Base-by-base conservation (phyloP, 2,329 filamentous ascomycete genomes). In the Claviceps pazoutovae region DNA sequence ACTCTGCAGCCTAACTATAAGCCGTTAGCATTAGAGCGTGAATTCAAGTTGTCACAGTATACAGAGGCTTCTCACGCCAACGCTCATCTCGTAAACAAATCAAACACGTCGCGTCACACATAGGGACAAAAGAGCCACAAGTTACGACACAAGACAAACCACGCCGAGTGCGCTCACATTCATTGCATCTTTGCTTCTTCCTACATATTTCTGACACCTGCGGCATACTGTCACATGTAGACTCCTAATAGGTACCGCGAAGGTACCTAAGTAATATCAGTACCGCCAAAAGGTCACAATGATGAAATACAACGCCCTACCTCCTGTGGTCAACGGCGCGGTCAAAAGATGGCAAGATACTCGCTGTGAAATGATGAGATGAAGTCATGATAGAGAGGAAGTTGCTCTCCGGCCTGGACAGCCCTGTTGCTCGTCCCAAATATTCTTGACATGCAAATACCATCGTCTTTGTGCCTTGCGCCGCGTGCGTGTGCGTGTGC, bases 201-300 rank as follows among this genome's bases (percentile, higher is more conserved):
- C 2, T 21, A 21, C 21, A 21, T 21, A 7, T 43, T 1, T 14
- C 2, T 16, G 5, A 14, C 19, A 14, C 13, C 42, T 51, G 48
- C 51, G 51, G 52, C 53, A 54, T 53, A 53, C 51, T 49, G 53
- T 55, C 54, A 55, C 55, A 56, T 44, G 26, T 56, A 37, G 55
- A 42, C 50, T 37, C 51, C 41, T n/a, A 9, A 21, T 19, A 2
- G 19, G 19, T 19, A 19, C 19, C 19, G 19, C 2, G 19, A 19
- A 19, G 19, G 19, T 2, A 2, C 51, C 41, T n/a, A 9, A 21
- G 4, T 21, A 21, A 48, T 16, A 4, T 38, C 17, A 42, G 11
- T 19, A 48, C 44, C 13, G 43, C 30, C 30, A 39, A 53, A 26
- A 37, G 49, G 36, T 43, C 48, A 37, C 14, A 50, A 34, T 30